phyloP scores from a whole-genome alignment of 75 land plant genomes.

The Adiantum capillusveneris region DNA sequence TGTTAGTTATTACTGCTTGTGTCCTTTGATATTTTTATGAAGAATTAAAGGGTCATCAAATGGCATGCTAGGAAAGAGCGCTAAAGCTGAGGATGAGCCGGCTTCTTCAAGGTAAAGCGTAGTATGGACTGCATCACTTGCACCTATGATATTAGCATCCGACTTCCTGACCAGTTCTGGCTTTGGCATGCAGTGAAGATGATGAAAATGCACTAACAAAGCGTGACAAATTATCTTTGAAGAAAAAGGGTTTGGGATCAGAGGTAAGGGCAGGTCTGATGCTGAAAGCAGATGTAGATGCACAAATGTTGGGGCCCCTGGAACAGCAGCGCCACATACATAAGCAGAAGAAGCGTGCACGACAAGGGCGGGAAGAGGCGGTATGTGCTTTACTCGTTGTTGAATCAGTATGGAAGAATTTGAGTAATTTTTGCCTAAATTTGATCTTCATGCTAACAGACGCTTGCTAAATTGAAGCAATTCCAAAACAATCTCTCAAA shows the following conservation, averaged over 20 bases:
- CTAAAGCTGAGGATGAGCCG: no score
- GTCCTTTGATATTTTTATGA: no score
- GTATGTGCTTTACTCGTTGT: slow-evolving; percentile 26
- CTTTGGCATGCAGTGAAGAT: slow-evolving; percentile 31
- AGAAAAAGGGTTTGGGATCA: slow-evolving; percentile 85
- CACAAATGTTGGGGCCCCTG: slow-evolving; percentile 55
- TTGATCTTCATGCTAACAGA: slow-evolving; percentile 28
- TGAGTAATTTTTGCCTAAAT: background rate
- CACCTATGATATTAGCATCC: no score
- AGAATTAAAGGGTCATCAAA: no score
- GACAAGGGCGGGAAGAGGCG: slow-evolving; percentile 76
- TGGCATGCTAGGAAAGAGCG: no score
- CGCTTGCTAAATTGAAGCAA: slow-evolving; percentile 65
- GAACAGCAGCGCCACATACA: slow-evolving; percentile 68
- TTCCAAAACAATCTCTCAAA: slow-evolving; percentile 35
- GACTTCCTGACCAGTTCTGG: no score
- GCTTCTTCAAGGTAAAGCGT: no score
- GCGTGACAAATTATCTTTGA: slow-evolving; percentile 62
- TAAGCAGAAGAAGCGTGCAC: slow-evolving; percentile 74
- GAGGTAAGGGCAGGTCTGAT: slow-evolving; percentile 79
- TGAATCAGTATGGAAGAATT: background rate
- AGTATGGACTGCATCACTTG: no score
- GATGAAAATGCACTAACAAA: slow-evolving; percentile 29
- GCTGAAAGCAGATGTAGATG: slow-evolving; percentile 60
- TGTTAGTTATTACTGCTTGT: background rate